phyloP scores from a whole-genome alignment of 345 rosid genomes.

The Pistacia integerrima region DNA sequence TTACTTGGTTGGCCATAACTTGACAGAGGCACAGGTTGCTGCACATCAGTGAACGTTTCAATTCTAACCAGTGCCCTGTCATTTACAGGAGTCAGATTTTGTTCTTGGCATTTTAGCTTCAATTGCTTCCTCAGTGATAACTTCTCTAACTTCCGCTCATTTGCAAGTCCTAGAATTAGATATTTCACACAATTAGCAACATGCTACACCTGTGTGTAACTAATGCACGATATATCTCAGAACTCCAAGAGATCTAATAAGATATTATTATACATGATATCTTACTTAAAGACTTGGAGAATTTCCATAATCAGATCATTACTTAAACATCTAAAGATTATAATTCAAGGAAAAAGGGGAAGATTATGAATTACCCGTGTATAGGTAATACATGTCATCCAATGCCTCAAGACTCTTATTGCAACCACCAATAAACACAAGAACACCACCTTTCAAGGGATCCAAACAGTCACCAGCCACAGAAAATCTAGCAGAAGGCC shows the following conservation, averaged over 20 bases:
- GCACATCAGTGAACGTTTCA: constrained; percentile 47
- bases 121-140: constrained; percentile 87
- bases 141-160: constrained; percentile 64
- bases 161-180: constrained; percentile 55
- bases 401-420: constrained; percentile 93
- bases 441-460: constrained; percentile 74
- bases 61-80: constrained; percentile 56
- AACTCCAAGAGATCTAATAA: neutral
- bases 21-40: constrained; percentile 46
- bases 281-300: neutral
- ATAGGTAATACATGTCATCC: constrained; percentile 84
- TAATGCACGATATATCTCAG: neutral
- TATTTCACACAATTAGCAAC: constrained; percentile 17
- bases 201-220: neutral
- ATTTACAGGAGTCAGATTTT: constrained; percentile 47
- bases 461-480: constrained; percentile 88
- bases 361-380: constrained; percentile 64
- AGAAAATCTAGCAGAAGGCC: constrained; percentile 96
- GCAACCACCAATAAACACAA: constrained; percentile 90
- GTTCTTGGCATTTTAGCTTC: constrained; percentile 90
- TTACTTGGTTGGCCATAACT: constrained; percentile 51
- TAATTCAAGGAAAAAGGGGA: constrained; percentile 14
- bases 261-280: neutral
- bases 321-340: neutral
- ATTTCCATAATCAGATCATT: constrained; percentile 18